Conservation (phyloP, 2,329 filamentous ascomycete species). For the Thelonectria rubi region DNA sequence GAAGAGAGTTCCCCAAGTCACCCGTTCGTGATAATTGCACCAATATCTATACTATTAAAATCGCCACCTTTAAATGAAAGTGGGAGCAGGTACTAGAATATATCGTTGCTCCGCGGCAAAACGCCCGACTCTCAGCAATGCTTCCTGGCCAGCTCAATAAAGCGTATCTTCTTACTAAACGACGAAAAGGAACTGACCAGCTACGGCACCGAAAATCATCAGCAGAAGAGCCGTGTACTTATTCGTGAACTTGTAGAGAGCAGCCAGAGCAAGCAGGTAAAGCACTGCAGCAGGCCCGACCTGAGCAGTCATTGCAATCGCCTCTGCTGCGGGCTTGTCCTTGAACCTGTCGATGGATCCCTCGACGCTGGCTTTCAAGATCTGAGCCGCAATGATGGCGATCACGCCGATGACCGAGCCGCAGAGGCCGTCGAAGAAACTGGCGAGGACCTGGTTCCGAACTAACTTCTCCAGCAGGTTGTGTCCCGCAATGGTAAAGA, state of each 20-base stretch:
- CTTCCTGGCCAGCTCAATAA: neutral
- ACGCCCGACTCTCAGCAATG: neutral
- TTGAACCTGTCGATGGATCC: conserved; percentile 14
- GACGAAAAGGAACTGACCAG: conserved; percentile 16
- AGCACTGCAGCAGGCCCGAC: conserved; percentile 22
- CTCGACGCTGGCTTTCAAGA: conserved; percentile 18
- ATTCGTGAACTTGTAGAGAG: conserved; percentile 20
- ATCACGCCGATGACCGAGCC: conserved; percentile 23
- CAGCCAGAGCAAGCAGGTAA: conserved; percentile 19
- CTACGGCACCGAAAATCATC: conserved; percentile 13
- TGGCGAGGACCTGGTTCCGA: conserved; percentile 17
- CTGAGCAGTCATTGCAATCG: conserved; percentile 10
- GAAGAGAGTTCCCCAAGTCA: no score
- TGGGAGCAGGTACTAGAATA: no score
- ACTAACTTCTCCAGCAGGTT: neutral
- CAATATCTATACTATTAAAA: no score
- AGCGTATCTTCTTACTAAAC: neutral
- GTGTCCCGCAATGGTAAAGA: conserved; percentile 1
- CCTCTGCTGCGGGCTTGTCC: conserved; percentile 9
- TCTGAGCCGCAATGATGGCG: conserved; percentile 7
- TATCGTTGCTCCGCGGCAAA: no score
- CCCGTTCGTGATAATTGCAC: no score
- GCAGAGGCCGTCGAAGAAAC: conserved; percentile 23
- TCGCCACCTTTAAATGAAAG: no score
- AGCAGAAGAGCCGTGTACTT: conserved; percentile 19